Conservation (phyloP, 176 grass and related monocot genomes). For the Lolium perenne region DNA sequence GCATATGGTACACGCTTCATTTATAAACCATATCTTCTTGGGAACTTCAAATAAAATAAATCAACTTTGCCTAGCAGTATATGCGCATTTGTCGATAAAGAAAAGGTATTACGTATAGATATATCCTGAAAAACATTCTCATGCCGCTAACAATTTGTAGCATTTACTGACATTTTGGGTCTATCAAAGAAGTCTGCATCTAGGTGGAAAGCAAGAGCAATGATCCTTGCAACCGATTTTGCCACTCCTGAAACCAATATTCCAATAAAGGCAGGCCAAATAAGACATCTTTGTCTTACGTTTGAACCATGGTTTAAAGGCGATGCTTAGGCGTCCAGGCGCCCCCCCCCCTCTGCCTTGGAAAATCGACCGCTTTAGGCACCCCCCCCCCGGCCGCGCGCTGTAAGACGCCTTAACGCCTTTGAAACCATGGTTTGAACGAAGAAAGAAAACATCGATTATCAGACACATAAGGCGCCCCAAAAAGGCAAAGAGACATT, state of each 20-base stretch:
- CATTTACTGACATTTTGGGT: constrained; percentile 59
- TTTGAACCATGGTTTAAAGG: not conserved
- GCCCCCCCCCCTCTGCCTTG: too few relatives aligned
- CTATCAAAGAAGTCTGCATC: constrained; percentile 74
- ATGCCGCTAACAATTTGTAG: not conserved
- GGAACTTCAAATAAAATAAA: not conserved
- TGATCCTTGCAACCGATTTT: constrained; percentile 80
- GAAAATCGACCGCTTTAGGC: too few relatives aligned
- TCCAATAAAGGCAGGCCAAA: not conserved
- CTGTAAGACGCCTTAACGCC: too few relatives aligned
- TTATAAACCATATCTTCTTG: not conserved
- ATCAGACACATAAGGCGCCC: not conserved
- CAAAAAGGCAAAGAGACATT: not conserved
- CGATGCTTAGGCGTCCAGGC: too few relatives aligned
- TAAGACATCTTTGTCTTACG: not conserved
- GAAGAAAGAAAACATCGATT: constrained; percentile 15
- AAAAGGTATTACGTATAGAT: not conserved
- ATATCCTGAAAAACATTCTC: not conserved
- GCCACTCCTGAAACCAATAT: constrained; percentile 60
- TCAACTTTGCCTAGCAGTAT: not conserved
- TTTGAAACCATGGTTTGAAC: not conserved
- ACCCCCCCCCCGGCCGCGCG: too few relatives aligned
- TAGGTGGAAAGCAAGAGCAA: constrained; percentile 87
- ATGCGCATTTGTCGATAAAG: not conserved
- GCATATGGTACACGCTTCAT: not conserved